Conservation (phyloP, 139 green algal species). For the Pedinophyceae sp. region DNA sequence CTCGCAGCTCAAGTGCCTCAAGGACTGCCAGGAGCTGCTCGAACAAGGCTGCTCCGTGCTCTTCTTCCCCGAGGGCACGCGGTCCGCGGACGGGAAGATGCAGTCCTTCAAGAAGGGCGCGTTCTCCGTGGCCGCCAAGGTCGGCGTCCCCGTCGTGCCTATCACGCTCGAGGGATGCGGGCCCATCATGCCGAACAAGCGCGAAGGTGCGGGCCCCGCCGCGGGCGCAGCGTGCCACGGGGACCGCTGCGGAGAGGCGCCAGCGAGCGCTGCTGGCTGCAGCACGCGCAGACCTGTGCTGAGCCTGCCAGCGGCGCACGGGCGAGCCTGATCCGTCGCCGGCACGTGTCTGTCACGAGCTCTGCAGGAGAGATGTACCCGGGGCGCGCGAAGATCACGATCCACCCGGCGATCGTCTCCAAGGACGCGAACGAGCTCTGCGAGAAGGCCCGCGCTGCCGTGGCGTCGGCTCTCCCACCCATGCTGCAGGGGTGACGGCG, state of each 20-base stretch:
- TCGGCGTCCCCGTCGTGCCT: slow-evolving; percentile 43
- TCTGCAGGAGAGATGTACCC: slow-evolving; percentile 42
- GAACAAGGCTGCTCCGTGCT: slow-evolving; percentile 42
- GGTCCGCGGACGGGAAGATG: slow-evolving; percentile 39
- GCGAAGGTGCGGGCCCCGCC: too few species aligned
- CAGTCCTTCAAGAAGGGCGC: slow-evolving; percentile 83
- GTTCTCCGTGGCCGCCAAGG: slow-evolving; percentile 85
- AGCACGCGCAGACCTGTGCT: too few species aligned
- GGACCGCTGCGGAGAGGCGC: too few species aligned
- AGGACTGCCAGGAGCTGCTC: slow-evolving; percentile 65
- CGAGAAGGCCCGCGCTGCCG: background rate
- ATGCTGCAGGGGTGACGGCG: too few species aligned
- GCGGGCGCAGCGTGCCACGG: too few species aligned
- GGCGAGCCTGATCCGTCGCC: slow-evolving; percentile 73
- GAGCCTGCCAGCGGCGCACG: slow-evolving; percentile 5
- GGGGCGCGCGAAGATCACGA: slow-evolving; percentile 52
- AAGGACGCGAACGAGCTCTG: slow-evolving; percentile 18
- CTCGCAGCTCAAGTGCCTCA: slow-evolving; percentile 73
- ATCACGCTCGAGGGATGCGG: slow-evolving; percentile 75
- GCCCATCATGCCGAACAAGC: slow-evolving; percentile 1
- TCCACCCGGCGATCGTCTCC: slow-evolving; percentile 50
- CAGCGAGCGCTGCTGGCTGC: too few species aligned
- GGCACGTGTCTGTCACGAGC: too few species aligned
- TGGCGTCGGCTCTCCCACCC: slow-evolving; percentile 5
- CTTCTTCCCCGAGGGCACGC: slow-evolving; percentile 86